Conservation (phyloP, 345 rosid species). For the Ricinus communis region DNA sequence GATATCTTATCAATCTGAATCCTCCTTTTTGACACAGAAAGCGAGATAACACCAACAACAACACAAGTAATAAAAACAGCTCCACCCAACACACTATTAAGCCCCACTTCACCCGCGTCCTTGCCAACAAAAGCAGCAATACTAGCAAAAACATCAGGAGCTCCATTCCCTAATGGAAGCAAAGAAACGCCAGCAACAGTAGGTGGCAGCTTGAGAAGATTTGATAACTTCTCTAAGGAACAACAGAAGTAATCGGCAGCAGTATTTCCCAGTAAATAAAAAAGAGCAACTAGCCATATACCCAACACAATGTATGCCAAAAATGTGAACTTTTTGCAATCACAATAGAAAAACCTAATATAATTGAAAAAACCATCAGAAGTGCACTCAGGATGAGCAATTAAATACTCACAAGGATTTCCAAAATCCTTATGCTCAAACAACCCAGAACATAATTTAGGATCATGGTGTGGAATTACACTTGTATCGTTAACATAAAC, state of each 20-base stretch:
- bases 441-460: slow-evolving; percentile 22
- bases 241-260: slow-evolving; percentile 92
- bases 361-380: slow-evolving; percentile 81
- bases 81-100: slow-evolving; percentile 89
- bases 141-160: slow-evolving; percentile 93
- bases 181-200: slow-evolving; percentile 88
- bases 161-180: slow-evolving; percentile 93
- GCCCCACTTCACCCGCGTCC: slow-evolving; percentile 74
- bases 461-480: slow-evolving; percentile 7
- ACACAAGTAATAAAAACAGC: slow-evolving; percentile 83
- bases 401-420: slow-evolving; percentile 49
- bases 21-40: slow-evolving; percentile 61
- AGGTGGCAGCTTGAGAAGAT: slow-evolving; percentile 68
- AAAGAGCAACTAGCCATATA: slow-evolving; percentile 77
- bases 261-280: slow-evolving; percentile 85
- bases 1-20: slow-evolving; percentile 74
- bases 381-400: slow-evolving; percentile 59
- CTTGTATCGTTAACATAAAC: neutral
- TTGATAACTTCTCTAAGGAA: slow-evolving; percentile 78
- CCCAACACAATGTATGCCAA: slow-evolving; percentile 55
- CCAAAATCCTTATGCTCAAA: slow-evolving; percentile 18
- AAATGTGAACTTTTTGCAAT: slow-evolving; percentile 44
- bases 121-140: slow-evolving; percentile 85
- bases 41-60: slow-evolving; percentile 77
- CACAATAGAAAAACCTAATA: slow-evolving; percentile 72